Base-by-base conservation (phyloP, 2,329 filamentous ascomycete species). In the Chaetomium globosum region DNA sequence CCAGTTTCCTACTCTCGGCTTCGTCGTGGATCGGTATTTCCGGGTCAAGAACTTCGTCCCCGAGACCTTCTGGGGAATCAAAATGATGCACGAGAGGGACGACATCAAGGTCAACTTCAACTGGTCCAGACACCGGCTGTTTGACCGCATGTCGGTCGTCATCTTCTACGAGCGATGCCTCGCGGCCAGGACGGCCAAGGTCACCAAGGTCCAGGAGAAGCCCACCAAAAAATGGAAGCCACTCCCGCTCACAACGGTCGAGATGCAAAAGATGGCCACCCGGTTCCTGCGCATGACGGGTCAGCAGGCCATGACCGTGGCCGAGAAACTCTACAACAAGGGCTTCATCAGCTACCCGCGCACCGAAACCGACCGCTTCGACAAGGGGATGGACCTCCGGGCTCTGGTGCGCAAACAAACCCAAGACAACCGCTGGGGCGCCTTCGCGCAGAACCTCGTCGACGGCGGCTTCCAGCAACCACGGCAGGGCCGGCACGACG, bases 291-390 rank as follows among this genome's bases (percentile, higher is more conserved):
- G 88, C n/a, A 92, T 99, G 88, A 92, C 89, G 68, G 93, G 93
- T 79, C 90, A 96, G 71, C 85, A 89, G 66, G 92, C 96, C 53
- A 97, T 99, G 93, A 89, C 84, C 57, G 82, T 89, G 28, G 95
- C 95, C 4, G 95, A 99, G 77, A 81, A 82, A 5, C 85, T 99
- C 2, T 99, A 99, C 80, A 93, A 93, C 56, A 93, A 90, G 76
- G 95, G 95, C 0, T 98, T 93, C 78, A 97, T 99, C 77, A 97
- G 93, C 77, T 99, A 99, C 77, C 95, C 95, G 1, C 88, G 95
- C 77, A 99, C 95, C 0, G 95, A 99, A 77, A 99, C 95, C 0
- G 95, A 99, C 76, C 90, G 94, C 36, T 99, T 98, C 74, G 93
- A 97, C 73, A 87, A 87, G 72, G 94, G 85, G 4, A 97, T 98